Conservation (phyloP, 1,139 yeast species). For the Geotrichum phurueaensis region DNA sequence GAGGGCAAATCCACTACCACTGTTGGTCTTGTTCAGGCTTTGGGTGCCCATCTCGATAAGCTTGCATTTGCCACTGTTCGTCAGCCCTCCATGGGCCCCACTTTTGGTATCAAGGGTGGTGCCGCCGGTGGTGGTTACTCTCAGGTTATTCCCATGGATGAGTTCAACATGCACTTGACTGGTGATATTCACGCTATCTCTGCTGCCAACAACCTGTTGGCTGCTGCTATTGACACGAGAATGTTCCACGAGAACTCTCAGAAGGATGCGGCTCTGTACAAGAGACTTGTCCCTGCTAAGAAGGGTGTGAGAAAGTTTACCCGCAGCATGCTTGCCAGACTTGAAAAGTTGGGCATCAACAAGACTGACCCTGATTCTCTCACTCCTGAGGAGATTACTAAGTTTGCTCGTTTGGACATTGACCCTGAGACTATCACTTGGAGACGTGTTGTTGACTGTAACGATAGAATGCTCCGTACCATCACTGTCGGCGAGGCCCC, state of each 20-base stretch:
- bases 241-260: constrained; percentile 95
- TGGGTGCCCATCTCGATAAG: constrained; percentile 85
- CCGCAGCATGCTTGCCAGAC: constrained; percentile 68
- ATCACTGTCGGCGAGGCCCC: constrained; percentile 91
- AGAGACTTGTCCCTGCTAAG: constrained; percentile 84
- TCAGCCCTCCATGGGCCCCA: constrained; percentile 99
- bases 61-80: constrained; percentile 92
- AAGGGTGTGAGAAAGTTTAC: constrained; percentile 79
- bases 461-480: constrained; percentile 87
- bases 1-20: constrained; percentile 98
- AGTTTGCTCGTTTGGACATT: constrained; percentile 81
- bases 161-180: constrained; percentile 94
- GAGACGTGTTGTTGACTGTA: constrained; percentile 95
- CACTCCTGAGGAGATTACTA: constrained; percentile 68
- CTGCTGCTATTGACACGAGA: constrained; percentile 97
- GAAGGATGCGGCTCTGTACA: constrained; percentile 79
- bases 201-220: constrained; percentile 89
- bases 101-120: constrained; percentile 98
- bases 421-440: constrained; percentile 93
- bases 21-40: constrained; percentile 96
- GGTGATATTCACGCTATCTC: constrained; percentile 98
- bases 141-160: constrained; percentile 98
- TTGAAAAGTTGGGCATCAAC: constrained; percentile 72
- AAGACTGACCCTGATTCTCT: constrained; percentile 80
- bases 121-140: constrained; percentile 99